These are phyloP conservation scores for Panicum hallii DNA, from an alignment of 202 grass and related monocot species.

Conservation along the genomic window DNA sequence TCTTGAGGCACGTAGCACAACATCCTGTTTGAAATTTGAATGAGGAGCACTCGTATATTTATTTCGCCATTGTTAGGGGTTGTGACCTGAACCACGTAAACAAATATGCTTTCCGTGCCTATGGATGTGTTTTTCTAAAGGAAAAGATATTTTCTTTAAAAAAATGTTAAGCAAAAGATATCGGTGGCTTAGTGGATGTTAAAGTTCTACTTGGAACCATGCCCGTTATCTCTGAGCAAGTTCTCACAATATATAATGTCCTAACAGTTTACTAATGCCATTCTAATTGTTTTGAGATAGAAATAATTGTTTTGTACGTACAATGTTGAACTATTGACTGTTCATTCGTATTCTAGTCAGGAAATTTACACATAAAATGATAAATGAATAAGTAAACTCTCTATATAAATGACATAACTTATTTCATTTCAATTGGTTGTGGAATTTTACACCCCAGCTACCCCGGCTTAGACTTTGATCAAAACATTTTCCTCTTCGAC, in stretches of 20 bases:
- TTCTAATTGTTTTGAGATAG: neutral
- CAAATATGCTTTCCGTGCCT: neutral
- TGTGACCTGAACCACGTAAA: neutral
- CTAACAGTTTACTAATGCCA: neutral
- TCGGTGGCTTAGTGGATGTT: neutral
- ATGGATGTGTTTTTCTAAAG: too few species aligned
- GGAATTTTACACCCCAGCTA: neutral
- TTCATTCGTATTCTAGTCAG: too few species aligned
- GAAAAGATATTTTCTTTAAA: too few species aligned
- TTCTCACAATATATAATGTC: neutral
- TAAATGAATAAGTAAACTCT: neutral
- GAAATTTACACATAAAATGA: neutral
- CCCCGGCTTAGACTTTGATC: neutral
- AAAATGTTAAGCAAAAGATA: too few species aligned
- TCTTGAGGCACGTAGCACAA: neutral
- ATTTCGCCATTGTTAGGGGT: neutral
- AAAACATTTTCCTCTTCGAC: neutral
- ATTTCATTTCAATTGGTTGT: too few species aligned
- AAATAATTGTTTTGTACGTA: neutral
- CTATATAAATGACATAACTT: neutral
- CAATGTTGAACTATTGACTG: neutral
- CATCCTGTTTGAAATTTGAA: constrained; percentile 14
- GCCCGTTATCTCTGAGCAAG: neutral
- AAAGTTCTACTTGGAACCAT: neutral
- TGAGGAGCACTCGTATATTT: neutral